Conservation (phyloP, 208 protist species). For the Crithidia acanthocephali region DNA sequence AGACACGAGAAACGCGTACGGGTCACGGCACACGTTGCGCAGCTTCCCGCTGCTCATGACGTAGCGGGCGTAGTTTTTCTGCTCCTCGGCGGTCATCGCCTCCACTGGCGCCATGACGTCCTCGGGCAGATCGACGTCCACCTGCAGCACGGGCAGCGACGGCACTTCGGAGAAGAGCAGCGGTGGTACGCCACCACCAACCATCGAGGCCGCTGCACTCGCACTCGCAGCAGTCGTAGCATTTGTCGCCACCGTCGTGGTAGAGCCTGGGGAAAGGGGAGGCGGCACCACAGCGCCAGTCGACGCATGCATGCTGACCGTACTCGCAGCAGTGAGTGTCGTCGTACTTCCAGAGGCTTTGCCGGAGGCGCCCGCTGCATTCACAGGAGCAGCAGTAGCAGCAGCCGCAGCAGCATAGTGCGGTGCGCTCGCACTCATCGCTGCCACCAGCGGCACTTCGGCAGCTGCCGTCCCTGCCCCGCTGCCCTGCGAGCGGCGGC, state of each 20-base stretch:
- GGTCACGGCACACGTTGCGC: slow-evolving; percentile 76
- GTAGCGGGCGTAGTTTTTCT: slow-evolving; percentile 55
- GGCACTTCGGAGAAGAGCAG: slow-evolving; percentile 22
- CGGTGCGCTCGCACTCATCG: too few relatives aligned
- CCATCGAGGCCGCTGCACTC: background rate
- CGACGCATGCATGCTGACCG: background rate
- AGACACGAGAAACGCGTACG: slow-evolving; percentile 67
- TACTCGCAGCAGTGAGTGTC: background rate
- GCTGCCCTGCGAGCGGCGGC: slow-evolving; percentile 5
- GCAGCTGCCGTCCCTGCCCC: too few relatives aligned
- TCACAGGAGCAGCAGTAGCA: too few relatives aligned
- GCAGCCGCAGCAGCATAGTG: too few relatives aligned
- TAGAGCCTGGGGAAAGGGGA: too few relatives aligned
- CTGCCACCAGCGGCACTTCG: too few relatives aligned
- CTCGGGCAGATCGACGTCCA: slow-evolving; percentile 15
- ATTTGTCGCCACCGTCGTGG: too few relatives aligned
- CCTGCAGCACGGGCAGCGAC: slow-evolving; percentile 29
- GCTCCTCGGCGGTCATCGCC: slow-evolving; percentile 46
- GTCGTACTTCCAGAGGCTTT: background rate
- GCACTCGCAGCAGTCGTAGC: too few relatives aligned
- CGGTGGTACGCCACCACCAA: slow-evolving; percentile 17
- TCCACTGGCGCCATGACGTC: slow-evolving; percentile 8
- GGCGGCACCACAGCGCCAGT: background rate
- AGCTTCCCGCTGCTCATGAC: slow-evolving; percentile 83
- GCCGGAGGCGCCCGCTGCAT: background rate